Evolutionary conservation across 2,329 filamentous ascomycete genomes (phyloP).

Genomic region (Colletotrichum sublineola): DNA sequence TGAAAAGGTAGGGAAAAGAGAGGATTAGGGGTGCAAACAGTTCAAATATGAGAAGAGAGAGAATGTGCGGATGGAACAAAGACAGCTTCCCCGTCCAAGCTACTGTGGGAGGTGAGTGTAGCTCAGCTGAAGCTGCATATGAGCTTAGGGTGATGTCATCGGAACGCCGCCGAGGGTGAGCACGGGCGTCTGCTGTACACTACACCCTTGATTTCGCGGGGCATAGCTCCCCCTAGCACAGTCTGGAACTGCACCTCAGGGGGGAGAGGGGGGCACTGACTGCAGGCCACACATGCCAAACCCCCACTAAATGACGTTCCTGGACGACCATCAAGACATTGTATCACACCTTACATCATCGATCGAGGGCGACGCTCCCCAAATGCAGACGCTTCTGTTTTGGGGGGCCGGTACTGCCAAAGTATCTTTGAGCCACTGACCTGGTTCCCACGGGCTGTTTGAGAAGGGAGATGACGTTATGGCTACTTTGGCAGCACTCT

Average conservation of each 20-base stretch:
- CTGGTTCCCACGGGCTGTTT: background rate
- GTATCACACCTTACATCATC: slow-evolving; percentile 43
- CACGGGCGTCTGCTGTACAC: background rate
- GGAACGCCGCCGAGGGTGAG: background rate
- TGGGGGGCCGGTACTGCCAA: background rate
- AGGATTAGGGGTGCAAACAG: slow-evolving; percentile 1
- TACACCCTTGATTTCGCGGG: slow-evolving; percentile 26
- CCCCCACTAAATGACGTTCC: slow-evolving; percentile 33
- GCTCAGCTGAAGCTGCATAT: slow-evolving; percentile 18
- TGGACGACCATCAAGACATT: slow-evolving; percentile 35
- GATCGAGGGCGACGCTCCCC: slow-evolving; percentile 11
- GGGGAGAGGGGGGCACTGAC: background rate
- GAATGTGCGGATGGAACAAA: background rate
- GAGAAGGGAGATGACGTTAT: slow-evolving; percentile 26
- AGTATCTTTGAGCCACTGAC: background rate
- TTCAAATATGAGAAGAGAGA: slow-evolving; percentile 25
- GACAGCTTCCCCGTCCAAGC: background rate
- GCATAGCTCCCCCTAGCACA: slow-evolving; percentile 5
- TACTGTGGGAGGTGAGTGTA: background rate
- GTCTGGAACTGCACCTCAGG: slow-evolving; percentile 14
- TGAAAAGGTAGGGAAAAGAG: background rate
- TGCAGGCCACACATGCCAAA: slow-evolving; percentile 3
- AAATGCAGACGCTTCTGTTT: slow-evolving; percentile 10
- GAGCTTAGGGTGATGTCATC: slow-evolving; percentile 40
- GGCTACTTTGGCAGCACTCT: slow-evolving; percentile 10